Conservation (phyloP, 2,329 filamentous ascomycete species). For the Gyromitra esculenta region DNA sequence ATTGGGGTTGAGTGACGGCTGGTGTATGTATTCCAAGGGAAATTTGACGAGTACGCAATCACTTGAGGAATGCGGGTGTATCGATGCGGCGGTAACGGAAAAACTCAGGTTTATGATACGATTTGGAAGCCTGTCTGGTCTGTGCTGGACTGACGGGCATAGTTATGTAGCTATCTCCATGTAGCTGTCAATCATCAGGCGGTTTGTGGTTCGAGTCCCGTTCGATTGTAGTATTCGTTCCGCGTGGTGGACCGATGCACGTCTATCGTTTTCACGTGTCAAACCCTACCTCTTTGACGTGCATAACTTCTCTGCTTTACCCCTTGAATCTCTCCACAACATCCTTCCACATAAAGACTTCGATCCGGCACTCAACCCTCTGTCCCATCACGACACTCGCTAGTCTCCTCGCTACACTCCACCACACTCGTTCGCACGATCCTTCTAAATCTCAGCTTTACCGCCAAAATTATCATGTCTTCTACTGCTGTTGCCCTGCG, state of each 20-base stretch:
- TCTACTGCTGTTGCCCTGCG: neutral
- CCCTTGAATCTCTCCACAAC: constrained; percentile 36
- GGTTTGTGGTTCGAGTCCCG: constrained; percentile 32
- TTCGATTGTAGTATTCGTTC: neutral
- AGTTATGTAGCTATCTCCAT: too few species aligned
- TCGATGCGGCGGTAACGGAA: neutral
- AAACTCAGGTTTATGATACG: neutral
- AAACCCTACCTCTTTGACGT: constrained; percentile 2
- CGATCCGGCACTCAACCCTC: neutral
- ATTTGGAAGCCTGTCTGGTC: neutral
- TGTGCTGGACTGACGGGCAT: neutral
- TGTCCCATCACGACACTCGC: constrained; percentile 3
- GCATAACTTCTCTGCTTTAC: constrained; percentile 15
- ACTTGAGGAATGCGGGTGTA: neutral
- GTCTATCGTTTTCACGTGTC: constrained; percentile 31
- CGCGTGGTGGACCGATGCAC: constrained; percentile 21
- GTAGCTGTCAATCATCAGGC: neutral
- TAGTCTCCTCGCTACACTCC: neutral
- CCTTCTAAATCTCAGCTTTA: neutral
- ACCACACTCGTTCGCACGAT: constrained; percentile 9
- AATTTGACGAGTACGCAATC: neutral
- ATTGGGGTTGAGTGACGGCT: neutral
- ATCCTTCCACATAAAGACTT: constrained; percentile 37
- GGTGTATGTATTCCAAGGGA: neutral
- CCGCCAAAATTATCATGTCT: constrained; percentile 24